These are phyloP conservation scores for Gynandropsis gynandra DNA, from an alignment of 345 rosid genomes.

Conservation along the genomic window DNA sequence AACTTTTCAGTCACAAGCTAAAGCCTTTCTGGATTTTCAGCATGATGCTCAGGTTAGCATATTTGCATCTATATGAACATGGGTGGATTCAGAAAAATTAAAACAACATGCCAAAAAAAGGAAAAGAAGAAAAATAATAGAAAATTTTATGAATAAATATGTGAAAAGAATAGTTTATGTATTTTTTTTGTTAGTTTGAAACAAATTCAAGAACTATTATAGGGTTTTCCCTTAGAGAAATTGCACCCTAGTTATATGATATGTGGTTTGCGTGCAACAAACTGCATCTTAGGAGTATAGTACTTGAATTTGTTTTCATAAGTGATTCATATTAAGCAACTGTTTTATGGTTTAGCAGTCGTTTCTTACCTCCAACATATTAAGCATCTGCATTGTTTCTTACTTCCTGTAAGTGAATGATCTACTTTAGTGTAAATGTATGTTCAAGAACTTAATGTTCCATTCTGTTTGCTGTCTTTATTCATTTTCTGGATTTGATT, in stretches of 20 bases:
- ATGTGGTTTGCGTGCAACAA: conserved; percentile 3
- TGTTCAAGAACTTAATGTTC: too few species aligned
- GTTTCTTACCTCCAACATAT: too few species aligned
- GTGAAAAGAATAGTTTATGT: too few species aligned
- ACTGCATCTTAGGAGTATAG: too few species aligned
- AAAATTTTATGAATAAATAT: conserved; percentile 5
- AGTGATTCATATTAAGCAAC: conserved; percentile 3
- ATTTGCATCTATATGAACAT: conserved; percentile 11
- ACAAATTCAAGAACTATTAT: too few species aligned
- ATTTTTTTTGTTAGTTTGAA: too few species aligned
- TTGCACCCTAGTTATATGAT: conserved; percentile 18
- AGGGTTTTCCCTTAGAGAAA: too few species aligned
- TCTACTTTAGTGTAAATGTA: too few species aligned
- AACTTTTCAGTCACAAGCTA: conserved; percentile 95
- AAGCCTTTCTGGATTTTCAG: conserved; percentile 88
- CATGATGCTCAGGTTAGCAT: conserved; percentile 95
- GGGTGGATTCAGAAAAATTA: neutral
- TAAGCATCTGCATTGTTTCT: too few species aligned
- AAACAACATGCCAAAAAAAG: too few species aligned
- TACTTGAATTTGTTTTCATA: conserved; percentile 7
- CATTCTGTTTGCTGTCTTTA: too few species aligned
- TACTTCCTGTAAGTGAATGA: too few species aligned
- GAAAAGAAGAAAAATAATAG: neutral
- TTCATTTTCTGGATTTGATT: neutral
- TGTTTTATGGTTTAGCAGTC: conserved; percentile 6